Conservation (phyloP, 495 filamentous ascomycete genomes). For the Wilcoxina mikolae region DNA sequence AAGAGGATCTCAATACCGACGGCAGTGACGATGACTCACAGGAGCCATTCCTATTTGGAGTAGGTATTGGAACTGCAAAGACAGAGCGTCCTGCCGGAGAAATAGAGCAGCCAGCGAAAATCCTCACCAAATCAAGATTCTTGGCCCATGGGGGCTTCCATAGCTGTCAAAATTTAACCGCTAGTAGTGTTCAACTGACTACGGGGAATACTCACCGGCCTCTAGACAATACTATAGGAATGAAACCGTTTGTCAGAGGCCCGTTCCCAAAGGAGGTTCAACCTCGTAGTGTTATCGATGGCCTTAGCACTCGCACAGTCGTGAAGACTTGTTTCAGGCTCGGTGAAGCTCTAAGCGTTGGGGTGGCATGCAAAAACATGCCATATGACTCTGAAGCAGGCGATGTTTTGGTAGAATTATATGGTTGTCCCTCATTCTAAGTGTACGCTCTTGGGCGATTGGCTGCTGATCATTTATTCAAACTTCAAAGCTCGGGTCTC, state of each 20-base stretch:
- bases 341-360: conserved; percentile 39
- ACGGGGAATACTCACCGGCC: background rate
- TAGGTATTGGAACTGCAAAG: background rate
- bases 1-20: background rate
- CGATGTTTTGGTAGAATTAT: conserved; percentile 42
- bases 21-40: background rate
- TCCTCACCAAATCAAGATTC: background rate
- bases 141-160: background rate
- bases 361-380: conserved; percentile 8
- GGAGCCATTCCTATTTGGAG: no score
- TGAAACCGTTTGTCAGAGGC: conserved; percentile 34
- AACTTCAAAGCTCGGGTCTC: conserved; percentile 42
- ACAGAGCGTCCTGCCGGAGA: background rate
- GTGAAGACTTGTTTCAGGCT: conserved; percentile 49
- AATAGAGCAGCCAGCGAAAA: background rate
- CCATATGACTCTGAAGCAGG: conserved; percentile 26
- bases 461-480: no score
- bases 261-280: conserved; percentile 36
- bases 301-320: conserved; percentile 34
- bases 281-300: conserved; percentile 40
- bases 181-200: background rate
- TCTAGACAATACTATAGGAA: background rate
- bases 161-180: background rate
- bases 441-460: no score
- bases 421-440: conserved; percentile 5